Evolutionary conservation across 2,329 filamentous ascomycete genomes (phyloP).

Genomic region (Trichoderma arundinaceum): DNA sequence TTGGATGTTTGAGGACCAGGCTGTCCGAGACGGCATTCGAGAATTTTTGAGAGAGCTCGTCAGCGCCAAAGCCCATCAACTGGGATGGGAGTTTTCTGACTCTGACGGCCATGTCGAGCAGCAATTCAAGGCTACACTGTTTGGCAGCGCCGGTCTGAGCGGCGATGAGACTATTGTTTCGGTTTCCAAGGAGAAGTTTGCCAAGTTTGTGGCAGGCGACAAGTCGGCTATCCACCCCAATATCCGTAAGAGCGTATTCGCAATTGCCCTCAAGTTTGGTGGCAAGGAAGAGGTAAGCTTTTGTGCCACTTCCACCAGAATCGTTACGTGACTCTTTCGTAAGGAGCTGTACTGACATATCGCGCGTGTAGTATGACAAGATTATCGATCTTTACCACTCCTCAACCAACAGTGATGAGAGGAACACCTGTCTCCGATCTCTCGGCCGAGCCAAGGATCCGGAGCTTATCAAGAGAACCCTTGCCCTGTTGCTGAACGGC

Average conservation of each 20-base stretch:
- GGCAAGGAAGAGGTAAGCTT: constrained; percentile 75
- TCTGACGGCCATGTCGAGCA: constrained; percentile 87
- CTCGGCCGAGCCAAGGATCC: constrained; percentile 80
- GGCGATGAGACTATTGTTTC: constrained; percentile 80
- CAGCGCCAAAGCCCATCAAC: constrained; percentile 78
- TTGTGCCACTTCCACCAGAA: neutral
- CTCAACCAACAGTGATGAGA: constrained; percentile 76
- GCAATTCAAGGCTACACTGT: constrained; percentile 92
- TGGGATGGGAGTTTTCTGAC: constrained; percentile 88
- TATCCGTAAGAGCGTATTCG: constrained; percentile 84
- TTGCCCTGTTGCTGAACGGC: constrained; percentile 74
- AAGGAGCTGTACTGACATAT: constrained; percentile 30
- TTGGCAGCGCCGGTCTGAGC: constrained; percentile 78
- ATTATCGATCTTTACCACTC: constrained; percentile 76
- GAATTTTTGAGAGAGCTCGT: constrained; percentile 81
- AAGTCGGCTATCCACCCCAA: constrained; percentile 86
- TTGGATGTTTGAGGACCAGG: constrained; percentile 79
- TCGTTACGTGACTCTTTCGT: too few relatives aligned
- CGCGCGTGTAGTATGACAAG: constrained; percentile 67
- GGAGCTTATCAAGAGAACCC: constrained; percentile 79
- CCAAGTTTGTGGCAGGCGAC: constrained; percentile 81
- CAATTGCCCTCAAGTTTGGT: constrained; percentile 81
- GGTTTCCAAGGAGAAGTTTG: constrained; percentile 88
- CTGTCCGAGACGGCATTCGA: constrained; percentile 76
- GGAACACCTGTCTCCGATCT: constrained; percentile 85